Base-by-base conservation (phyloP, 2,329 filamentous ascomycete genomes). In the Diaporthe humulicola region DNA sequence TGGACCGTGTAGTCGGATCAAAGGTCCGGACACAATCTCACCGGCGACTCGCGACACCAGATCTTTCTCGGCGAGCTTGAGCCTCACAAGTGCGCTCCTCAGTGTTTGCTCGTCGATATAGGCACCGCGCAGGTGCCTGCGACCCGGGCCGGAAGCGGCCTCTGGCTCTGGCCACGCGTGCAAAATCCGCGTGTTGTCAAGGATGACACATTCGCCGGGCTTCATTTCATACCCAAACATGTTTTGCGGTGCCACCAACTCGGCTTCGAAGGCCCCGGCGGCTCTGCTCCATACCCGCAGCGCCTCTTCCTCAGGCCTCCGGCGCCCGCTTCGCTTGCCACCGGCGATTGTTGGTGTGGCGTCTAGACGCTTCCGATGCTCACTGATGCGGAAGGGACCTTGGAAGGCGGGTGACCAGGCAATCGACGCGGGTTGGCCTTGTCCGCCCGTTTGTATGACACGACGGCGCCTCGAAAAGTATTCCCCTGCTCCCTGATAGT, bases 161-260 rank as follows among this genome's bases (percentile, higher is more conserved):
- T 22, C 87, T 89, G n/a, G n/a, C n/a, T n/a, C n/a, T n/a, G n/a
- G n/a, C 5, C 97, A 88, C 0, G 95, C 96, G 85, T 98, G 97
- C 81, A 98, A 83, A n/a, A 98, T 88, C 25, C 96, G 89, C 75
- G 91, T 85, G 81, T 98, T 98, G 82, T 98, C 93, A 81, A 99
- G 98, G n/a, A 99, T 88, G 17, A 96, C 95, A 81, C 95, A 98
- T 80, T 98, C 94, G 4, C 96, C 97, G 5, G 94, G 91, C 71
- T 91, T 86, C 83, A 98, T 86, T 83, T 93, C 93, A 74, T 93
- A 87, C 85, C 96, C 89, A 80, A 93, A 93, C 71, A 95, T 83
- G 75, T 90, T 90, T 5, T 85, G 81, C 0, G 88, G 84, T 0
- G 86, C 81, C 77, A 94, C 92, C 33, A 97, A 83, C 0, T 89